phyloP scores from a whole-genome alignment of 2,329 filamentous ascomycete species.

The Cytospora piceae region DNA sequence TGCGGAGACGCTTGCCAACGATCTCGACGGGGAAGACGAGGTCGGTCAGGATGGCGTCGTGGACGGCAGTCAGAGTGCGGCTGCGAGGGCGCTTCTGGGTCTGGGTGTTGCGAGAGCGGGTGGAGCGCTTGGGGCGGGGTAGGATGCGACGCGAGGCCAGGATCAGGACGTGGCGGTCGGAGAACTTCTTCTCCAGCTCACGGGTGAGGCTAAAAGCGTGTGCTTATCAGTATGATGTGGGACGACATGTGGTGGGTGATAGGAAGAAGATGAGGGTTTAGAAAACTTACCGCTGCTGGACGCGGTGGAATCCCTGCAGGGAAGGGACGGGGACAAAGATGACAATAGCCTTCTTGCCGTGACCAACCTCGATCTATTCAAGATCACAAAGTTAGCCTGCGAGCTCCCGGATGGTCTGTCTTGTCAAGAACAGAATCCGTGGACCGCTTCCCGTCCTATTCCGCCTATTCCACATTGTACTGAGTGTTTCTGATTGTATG shows the following conservation, averaged over 20 bases:
- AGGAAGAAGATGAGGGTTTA: not conserved
- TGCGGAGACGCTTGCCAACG: slow-evolving; percentile 97
- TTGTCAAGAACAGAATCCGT: slow-evolving; percentile 53
- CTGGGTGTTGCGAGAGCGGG: slow-evolving; percentile 92
- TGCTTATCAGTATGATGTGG: not conserved
- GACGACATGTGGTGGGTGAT: not conserved
- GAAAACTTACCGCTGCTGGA: slow-evolving; percentile 92
- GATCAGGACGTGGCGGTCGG: slow-evolving; percentile 99
- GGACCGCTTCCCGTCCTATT: slow-evolving; percentile 79
- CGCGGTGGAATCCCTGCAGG: slow-evolving; percentile 97
- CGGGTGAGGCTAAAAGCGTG: slow-evolving; percentile 79
- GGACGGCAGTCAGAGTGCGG: slow-evolving; percentile 96
- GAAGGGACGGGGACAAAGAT: slow-evolving; percentile 99
- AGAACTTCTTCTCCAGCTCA: slow-evolving; percentile 99
- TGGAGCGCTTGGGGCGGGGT: slow-evolving; percentile 97
- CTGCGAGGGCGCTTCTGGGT: slow-evolving; percentile 99
- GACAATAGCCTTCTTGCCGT: slow-evolving; percentile 99
- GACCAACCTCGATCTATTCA: slow-evolving; percentile 96
- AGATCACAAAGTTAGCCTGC: slow-evolving; percentile 73
- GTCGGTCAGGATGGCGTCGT: slow-evolving; percentile 97
- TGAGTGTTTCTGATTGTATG: slow-evolving; percentile 25
- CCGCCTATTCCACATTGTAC: slow-evolving; percentile 63
- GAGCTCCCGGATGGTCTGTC: slow-evolving; percentile 65
- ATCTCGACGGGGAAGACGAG: slow-evolving; percentile 99
- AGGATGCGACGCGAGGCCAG: slow-evolving; percentile 98